A percentile compares a stretch with the other conserved stretches of the same genome.
Evolutionary conservation across 2,329 filamentous ascomycete genomes (phyloP).

Genomic region (Aspergillus tamarii): DNA sequence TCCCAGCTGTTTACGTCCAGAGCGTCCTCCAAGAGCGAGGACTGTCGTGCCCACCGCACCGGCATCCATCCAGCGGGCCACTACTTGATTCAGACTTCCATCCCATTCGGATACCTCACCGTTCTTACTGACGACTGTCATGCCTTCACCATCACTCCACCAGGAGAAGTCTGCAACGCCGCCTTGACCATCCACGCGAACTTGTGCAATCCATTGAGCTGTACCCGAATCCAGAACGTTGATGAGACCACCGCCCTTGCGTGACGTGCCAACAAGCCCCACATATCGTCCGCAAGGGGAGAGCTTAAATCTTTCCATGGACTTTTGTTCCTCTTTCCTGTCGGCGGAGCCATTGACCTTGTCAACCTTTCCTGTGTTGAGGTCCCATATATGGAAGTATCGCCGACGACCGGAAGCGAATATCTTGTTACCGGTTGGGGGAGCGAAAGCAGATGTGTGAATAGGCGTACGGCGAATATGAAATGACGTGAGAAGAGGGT

Average conservation of each 20-base stretch:
- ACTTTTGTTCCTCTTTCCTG: conserved; percentile 75
- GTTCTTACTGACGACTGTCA: conserved; percentile 81
- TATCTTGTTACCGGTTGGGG: conserved; percentile 72
- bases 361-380: conserved; percentile 77
- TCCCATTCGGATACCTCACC: conserved; percentile 92
- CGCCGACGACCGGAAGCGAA: conserved; percentile 85
- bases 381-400: conserved; percentile 94
- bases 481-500: conserved; percentile 87
- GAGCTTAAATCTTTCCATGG: conserved; percentile 87
- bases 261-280: conserved; percentile 76
- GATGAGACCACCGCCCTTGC: conserved; percentile 84
- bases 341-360: conserved; percentile 77
- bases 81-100: conserved; percentile 66
- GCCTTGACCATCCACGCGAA: conserved; percentile 76
- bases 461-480: conserved; percentile 85
- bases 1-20: conserved; percentile 54
- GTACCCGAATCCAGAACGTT: conserved; percentile 81
- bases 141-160: conserved; percentile 83
- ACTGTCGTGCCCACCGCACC: conserved; percentile 85
- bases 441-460: conserved; percentile 78
- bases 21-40: conserved; percentile 68
- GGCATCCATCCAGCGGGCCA: conserved; percentile 87
- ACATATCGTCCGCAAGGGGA: conserved; percentile 87
- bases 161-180: conserved; percentile 90
- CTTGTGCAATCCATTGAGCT: conserved; percentile 84